Evolutionary conservation across 331 rosid species (phyloP), one percentile per base, ranked within the genome.

Genomic region (Dryas integrifolia): DNA sequence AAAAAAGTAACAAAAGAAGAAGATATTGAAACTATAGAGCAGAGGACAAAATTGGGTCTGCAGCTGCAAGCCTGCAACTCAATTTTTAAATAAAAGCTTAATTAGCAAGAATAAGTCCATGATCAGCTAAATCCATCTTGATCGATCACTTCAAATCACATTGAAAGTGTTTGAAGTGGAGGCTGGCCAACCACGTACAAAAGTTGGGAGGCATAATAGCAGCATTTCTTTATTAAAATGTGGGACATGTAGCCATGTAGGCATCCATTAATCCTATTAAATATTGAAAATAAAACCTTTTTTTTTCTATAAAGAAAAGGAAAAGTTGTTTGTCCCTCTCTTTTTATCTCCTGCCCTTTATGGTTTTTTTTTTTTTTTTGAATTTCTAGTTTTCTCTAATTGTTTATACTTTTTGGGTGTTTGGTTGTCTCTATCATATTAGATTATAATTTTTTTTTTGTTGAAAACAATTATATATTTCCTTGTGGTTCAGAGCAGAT

Each of bases 241-340:
- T 43, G 52, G 26, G 53, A 43, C 74, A 41, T 21, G 74, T 43
- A 70, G 30, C 53, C 74, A 70, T 56, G 74, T 43, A 70, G 30
- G 65, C 74, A 70, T 56, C 75, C 75, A 71, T 30, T 71, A 3
- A 57, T 44, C 55, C 55, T 7, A 70, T 43, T 39, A 40, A 11
- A 35, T 4, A 18, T 53, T 12, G 12, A 18, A 51, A 40, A 18
- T 8, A 11, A 45, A 43, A 18, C 41, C 18, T 39, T 57, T 35
- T 52, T 24, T 51, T 15, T 2, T 12, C 9, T n/a, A 41, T 9
- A 58, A 71, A 58, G 56, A 21, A 26, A 71, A 57, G 44, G 56
- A 70, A 70, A 57, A 57, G 12, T 55, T 21, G 9, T 44, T 4
- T 60, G 66, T 60, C 66, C 1, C 0, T 12, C 2, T 14, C 0